These are phyloP conservation scores for Torulaspora quercuum DNA, from an alignment of 805 yeast species.

Conservation along the genomic window DNA sequence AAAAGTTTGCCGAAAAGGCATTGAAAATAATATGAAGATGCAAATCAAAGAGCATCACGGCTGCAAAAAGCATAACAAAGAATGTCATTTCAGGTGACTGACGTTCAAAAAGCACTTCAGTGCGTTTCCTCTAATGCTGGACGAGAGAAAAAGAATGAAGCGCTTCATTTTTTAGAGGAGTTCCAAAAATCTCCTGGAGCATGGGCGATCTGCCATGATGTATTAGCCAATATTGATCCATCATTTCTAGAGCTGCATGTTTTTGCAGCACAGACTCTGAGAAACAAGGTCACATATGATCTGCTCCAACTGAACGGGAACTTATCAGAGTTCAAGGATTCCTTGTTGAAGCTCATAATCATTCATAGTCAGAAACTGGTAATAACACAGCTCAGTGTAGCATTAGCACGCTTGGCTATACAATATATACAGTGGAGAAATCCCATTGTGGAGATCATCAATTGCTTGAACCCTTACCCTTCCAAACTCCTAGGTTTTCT, in stretches of 20 bases:
- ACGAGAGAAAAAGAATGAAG: slow-evolving; percentile 39
- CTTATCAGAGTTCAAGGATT: slow-evolving; percentile 60
- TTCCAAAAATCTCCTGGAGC: slow-evolving; percentile 83
- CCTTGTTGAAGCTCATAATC: slow-evolving; percentile 56
- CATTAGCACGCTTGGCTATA: slow-evolving; percentile 76
- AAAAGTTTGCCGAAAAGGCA: too few species aligned
- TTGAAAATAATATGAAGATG: too few species aligned
- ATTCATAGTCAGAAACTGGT: slow-evolving; percentile 56
- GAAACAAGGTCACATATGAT: slow-evolving; percentile 82
- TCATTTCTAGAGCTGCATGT: slow-evolving; percentile 55
- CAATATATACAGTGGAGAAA: slow-evolving; percentile 71
- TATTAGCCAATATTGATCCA: slow-evolving; percentile 40
- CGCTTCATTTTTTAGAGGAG: slow-evolving; percentile 59
- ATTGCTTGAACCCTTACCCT: slow-evolving; percentile 40
- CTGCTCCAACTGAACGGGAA: slow-evolving; percentile 63
- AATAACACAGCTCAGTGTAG: slow-evolving; percentile 77
- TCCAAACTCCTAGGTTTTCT: slow-evolving; percentile 67
- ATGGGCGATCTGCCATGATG: slow-evolving; percentile 66
- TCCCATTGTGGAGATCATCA: slow-evolving; percentile 65
- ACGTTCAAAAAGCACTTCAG: slow-evolving; percentile 29
- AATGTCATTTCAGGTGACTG: slow-evolving; percentile 18
- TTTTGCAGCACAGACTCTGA: slow-evolving; percentile 87
- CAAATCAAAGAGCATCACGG: not conserved
- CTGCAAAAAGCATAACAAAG: not conserved
- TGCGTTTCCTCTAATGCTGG: slow-evolving; percentile 32